phyloP scores from a whole-genome alignment of 345 rosid species.

The Salix exigua region DNA sequence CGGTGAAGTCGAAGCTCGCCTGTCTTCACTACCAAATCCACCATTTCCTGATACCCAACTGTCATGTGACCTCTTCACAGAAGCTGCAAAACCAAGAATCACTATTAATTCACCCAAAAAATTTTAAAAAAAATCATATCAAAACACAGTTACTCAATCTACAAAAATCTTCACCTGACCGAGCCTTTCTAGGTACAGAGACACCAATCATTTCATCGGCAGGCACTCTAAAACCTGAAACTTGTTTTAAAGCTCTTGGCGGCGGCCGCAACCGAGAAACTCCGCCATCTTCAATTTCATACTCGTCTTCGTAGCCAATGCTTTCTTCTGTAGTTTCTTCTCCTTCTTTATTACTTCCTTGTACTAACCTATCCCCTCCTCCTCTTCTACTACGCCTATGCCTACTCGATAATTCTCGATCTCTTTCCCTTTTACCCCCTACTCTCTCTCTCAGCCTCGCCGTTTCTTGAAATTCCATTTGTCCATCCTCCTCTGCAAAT shows the following conservation, averaged over 20 bases:
- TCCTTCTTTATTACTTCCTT: slow-evolving; percentile 25
- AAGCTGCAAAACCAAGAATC: slow-evolving; percentile 30
- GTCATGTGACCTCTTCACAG: slow-evolving; percentile 53
- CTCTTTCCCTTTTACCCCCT: slow-evolving; percentile 26
- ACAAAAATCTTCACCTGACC: slow-evolving; percentile 38
- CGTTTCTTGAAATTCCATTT: slow-evolving; percentile 31
- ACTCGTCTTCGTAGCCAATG: slow-evolving; percentile 32
- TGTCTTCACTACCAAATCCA: slow-evolving; percentile 28
- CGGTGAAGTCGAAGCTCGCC: slow-evolving; percentile 38
- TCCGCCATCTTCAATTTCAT: neutral
- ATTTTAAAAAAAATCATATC: neutral
- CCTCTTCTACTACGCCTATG: slow-evolving; percentile 45
- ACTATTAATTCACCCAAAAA: neutral
- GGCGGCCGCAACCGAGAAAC: slow-evolving; percentile 1
- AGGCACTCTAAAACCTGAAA: slow-evolving; percentile 17
- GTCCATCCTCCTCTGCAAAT: slow-evolving; percentile 34
- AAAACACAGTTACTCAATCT: neutral
- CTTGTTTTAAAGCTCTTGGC: slow-evolving; percentile 4
- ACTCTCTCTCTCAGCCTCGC: slow-evolving; percentile 30
- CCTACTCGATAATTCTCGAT: slow-evolving; percentile 29
- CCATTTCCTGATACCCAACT: slow-evolving; percentile 44
- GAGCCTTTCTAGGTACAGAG: slow-evolving; percentile 60
- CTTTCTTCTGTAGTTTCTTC: slow-evolving; percentile 44
- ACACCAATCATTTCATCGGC: slow-evolving; percentile 51
- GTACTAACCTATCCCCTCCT: slow-evolving; percentile 8